Conservation (phyloP, 108 stramenopile genomes). For the Chaetoceros muelleri region DNA sequence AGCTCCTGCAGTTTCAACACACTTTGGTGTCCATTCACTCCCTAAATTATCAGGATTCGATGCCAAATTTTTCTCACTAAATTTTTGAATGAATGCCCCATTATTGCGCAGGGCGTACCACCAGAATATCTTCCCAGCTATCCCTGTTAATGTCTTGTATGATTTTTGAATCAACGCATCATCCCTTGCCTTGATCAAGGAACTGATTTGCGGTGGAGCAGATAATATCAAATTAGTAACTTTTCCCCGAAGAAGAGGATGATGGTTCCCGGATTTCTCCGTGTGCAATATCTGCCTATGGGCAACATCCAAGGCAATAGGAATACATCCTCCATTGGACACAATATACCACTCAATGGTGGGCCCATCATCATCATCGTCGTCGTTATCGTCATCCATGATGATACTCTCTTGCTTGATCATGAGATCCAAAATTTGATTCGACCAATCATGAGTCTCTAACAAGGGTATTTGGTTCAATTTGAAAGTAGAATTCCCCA, state of each 20-base stretch:
- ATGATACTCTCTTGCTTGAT: conserved; percentile 15
- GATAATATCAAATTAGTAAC: conserved; percentile 33
- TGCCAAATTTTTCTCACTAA: conserved; percentile 42
- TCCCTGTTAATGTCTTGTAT: conserved; percentile 31
- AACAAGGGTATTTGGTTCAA: conserved; percentile 25
- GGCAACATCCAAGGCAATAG: conserved; percentile 42
- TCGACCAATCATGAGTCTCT: conserved; percentile 41
- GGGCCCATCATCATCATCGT: conserved; percentile 7
- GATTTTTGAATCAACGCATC: conserved; percentile 30
- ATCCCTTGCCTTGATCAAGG: conserved; percentile 18
- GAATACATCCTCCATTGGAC: conserved; percentile 53
- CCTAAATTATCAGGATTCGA: conserved; percentile 35
- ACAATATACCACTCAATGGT: conserved; percentile 32
- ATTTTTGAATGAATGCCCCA: conserved; percentile 35
- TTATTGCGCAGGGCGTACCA: conserved; percentile 39
- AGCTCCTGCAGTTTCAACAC: conserved; percentile 16
- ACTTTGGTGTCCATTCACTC: conserved; percentile 34
- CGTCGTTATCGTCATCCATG: conserved; percentile 1
- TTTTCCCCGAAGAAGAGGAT: conserved; percentile 9
- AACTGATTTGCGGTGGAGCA: conserved; percentile 32
- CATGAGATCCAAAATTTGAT: conserved; percentile 35
- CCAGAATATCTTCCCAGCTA: conserved; percentile 42
- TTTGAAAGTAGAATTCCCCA: background rate
- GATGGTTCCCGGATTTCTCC: background rate
- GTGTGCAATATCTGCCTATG: conserved; percentile 6